Evolutionary conservation across 148 eudicot species (phyloP), one percentile per base, ranked within the genome.

Genomic region (Rhododendron ferrugineum): DNA sequence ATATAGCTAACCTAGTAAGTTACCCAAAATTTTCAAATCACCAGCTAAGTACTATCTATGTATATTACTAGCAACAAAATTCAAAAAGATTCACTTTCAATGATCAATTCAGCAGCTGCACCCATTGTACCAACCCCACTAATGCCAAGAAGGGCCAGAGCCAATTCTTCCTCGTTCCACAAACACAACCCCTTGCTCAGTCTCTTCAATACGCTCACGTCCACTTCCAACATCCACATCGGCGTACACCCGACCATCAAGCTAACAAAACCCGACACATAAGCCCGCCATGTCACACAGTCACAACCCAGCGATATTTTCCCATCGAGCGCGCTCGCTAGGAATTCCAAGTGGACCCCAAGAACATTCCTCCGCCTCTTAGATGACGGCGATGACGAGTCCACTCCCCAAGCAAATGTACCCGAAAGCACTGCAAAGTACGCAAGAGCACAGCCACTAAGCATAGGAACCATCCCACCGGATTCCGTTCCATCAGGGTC

Each of bases 271-370:
- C 98, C 95, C 1, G 92, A 90, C 22, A 94, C 95, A 58, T 97
- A 97, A 1, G 98, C 93, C 80, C 87, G 91, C 99, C 99, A 97
- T 0, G 94, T 93, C 2, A 92, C 91, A 80, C 75, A 76, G 79
- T 94, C 91, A 83, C 99, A 95, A 34, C 98, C 98, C 3, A 97
- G 91, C 13, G 95, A 94, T 82, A 97, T 92, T 85, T 92, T 93
- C 50, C 99, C 96, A 82, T 95, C 93, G n/a, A 95, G 90, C 4
- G 92, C 96, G 20, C 91, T 92, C 7, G 95, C 97, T 70, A 97
- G 82, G 81, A 97, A 97, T 70, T 90, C 91, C 16, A 97, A 78
- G 82, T 97, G 99, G 44, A 75, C 81, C 85, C 88, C 87, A 3
- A 95, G 90, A 78, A 92, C 87, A 52, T 83, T 87, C 3, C 91